These are phyloP conservation scores for Hirschfeldia incana DNA, from an alignment of 345 rosid genomes.

Conservation along the genomic window DNA sequence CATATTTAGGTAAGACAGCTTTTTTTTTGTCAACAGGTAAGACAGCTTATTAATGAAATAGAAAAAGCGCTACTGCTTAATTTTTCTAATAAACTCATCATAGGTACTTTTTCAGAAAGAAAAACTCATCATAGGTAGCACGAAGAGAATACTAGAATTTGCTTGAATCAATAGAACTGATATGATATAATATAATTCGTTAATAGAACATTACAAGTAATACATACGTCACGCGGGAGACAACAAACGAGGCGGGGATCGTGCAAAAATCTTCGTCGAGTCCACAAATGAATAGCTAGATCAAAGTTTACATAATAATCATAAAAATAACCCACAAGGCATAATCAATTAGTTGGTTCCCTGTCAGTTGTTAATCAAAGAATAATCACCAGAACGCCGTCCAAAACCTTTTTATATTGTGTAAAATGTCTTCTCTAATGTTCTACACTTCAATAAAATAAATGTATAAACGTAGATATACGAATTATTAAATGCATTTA, in stretches of 20 bases:
- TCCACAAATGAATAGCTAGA: constrained; percentile 14
- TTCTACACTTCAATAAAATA: constrained; percentile 29
- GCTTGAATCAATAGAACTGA: not conserved
- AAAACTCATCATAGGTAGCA: constrained; percentile 7
- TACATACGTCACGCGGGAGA: constrained; percentile 24
- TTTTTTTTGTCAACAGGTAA: too few relatives aligned
- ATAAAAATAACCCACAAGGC: constrained; percentile 8
- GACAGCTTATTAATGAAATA: too few relatives aligned
- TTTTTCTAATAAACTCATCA: not conserved
- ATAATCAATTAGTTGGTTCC: constrained; percentile 27
- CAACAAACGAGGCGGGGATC: constrained; percentile 38
- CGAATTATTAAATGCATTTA: constrained; percentile 10
- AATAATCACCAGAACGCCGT: constrained; percentile 28
- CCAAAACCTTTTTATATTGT: constrained; percentile 28
- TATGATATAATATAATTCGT: not conserved
- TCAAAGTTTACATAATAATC: not conserved
- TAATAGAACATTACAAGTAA: not conserved
- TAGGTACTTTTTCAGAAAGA: not conserved
- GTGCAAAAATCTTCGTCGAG: constrained; percentile 27
- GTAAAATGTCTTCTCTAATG: constrained; percentile 28
- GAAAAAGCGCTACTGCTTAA: not conserved
- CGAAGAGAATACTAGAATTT: not conserved
- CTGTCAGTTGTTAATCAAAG: constrained; percentile 37
- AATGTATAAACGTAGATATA: not conserved
- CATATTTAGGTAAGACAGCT: too few relatives aligned